phyloP scores from a whole-genome alignment of 2,329 filamentous ascomycete genomes.

The Tolypocladium endophyticum region DNA sequence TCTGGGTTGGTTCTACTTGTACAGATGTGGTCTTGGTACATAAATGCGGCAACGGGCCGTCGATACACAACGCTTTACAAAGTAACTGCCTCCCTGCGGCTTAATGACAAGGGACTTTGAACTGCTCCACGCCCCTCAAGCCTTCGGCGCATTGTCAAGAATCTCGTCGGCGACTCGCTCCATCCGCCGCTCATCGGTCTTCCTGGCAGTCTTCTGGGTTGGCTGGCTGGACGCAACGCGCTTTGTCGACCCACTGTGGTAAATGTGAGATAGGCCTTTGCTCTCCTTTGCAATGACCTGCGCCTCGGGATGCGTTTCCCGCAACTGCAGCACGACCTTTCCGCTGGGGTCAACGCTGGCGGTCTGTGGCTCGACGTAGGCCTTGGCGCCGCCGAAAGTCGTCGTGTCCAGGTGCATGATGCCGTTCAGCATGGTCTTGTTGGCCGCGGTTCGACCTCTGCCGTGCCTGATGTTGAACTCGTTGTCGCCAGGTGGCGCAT shows the following conservation, averaged over 20 bases:
- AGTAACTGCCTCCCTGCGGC: background rate
- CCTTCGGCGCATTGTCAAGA: constrained; percentile 5
- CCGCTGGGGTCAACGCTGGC: constrained; percentile 40
- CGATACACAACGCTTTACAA: constrained; percentile 2
- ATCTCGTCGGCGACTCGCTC: constrained; percentile 18
- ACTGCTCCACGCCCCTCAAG: background rate
- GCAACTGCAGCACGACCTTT: constrained; percentile 33
- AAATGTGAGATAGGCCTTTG: constrained; percentile 23
- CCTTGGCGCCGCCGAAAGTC: constrained; percentile 41
- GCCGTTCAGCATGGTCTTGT: constrained; percentile 18
- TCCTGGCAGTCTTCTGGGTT: background rate
- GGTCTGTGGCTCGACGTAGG: constrained; percentile 28
- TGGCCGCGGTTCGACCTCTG: constrained; percentile 6
- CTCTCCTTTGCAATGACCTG: constrained; percentile 36
- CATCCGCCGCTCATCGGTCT: constrained; percentile 10
- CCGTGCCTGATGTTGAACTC: constrained; percentile 24
- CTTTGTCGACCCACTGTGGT: constrained; percentile 14
- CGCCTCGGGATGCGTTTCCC: constrained; percentile 25
- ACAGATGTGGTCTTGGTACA: constrained; percentile 6
- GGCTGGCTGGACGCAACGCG: constrained; percentile 5
- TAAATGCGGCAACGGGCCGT: background rate
- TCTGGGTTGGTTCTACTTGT: constrained; percentile 4
- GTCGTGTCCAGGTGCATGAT: constrained; percentile 34
- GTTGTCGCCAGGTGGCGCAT: constrained; percentile 30
- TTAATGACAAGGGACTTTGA: background rate